Base-by-base conservation (phyloP, 1,139 yeast genomes). In the Suhomyces maxii region DNA sequence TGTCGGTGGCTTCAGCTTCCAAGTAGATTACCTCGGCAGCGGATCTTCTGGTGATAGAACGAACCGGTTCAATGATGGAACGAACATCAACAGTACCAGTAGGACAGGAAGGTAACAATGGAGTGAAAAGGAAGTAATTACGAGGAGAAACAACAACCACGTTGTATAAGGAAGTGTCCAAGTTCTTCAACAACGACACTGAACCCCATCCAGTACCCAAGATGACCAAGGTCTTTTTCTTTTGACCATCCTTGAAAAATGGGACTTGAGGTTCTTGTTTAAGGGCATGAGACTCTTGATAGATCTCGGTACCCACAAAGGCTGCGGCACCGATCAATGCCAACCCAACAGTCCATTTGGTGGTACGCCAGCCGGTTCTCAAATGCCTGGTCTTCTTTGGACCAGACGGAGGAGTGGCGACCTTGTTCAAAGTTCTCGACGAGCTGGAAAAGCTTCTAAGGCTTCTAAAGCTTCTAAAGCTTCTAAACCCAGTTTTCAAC, bases 161-260 rank as follows among this genome's bases (percentile, higher is more conserved):
- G 64, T 91, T 89, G 73, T 90, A 91, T 64, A 85, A 73, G 40
- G 91, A 74, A 42, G 97, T 86, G 66, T 91, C 97, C 66, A 91
- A 77, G 65, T 85, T 82, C 73, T 89, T 90, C 68, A 91, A 77
- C 55, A 90, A 71, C 3, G 93, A 82, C 43, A 87, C 83, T 12
- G 96, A 82, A 48, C 96, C 97, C 97, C 97, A 91, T 48, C 97
- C 97, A 38, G 96, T 82, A 49, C 98, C 97, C 58, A 91, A 79
- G 54, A 91, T 83, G 46, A 91, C 95, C 61, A 91, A 72, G 39
- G 91, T 89, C 74, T 91, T 91, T 77, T 88, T 89, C 64, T 85
- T 82, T 49, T 88, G 81, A 35, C 93, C 93, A 57, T 76, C 78
- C 44, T 78, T 76, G 56, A 83, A 81, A 34, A 73, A 67, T 12